phyloP scores from a whole-genome alignment of 139 green algal species.

The Astrephomene gubernaculifera region DNA sequence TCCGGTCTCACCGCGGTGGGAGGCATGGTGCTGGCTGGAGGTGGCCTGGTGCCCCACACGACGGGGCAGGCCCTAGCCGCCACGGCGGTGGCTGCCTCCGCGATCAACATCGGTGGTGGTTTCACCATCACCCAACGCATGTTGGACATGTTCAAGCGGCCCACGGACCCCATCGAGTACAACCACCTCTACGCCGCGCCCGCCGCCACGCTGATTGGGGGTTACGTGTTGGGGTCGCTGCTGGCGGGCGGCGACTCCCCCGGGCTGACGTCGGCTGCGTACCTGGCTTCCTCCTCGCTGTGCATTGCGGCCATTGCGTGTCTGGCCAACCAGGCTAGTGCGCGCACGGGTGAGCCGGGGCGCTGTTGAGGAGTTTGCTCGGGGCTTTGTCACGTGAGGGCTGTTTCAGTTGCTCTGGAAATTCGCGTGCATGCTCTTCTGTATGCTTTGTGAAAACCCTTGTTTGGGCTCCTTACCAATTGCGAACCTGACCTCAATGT shows the following conservation, averaged over 20 bases:
- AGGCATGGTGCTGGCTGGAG: slow-evolving; percentile 82
- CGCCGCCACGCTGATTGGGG: slow-evolving; percentile 59
- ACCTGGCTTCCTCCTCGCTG: slow-evolving; percentile 76
- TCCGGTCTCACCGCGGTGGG: slow-evolving; percentile 74
- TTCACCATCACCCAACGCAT: slow-evolving; percentile 93
- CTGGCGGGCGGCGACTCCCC: slow-evolving; percentile 59
- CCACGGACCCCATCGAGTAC: slow-evolving; percentile 85
- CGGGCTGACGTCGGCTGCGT: slow-evolving; percentile 77
- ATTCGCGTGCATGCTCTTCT: too few relatives aligned
- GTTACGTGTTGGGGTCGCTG: slow-evolving; percentile 54
- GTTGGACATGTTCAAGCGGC: slow-evolving; percentile 95
- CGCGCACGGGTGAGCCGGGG: slow-evolving; percentile 64
- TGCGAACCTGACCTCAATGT: too few relatives aligned
- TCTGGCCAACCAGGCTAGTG: slow-evolving; percentile 83
- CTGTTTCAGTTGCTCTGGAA: too few relatives aligned
- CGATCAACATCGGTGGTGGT: slow-evolving; percentile 92
- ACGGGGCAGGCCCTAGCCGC: slow-evolving; percentile 71
- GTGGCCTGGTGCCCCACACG: slow-evolving; percentile 72
- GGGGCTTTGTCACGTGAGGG: too few relatives aligned
- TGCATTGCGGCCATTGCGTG: slow-evolving; percentile 92
- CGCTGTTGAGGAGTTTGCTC: too few relatives aligned
- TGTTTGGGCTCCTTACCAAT: too few relatives aligned
- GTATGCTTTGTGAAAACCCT: too few relatives aligned
- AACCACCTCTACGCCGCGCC: slow-evolving; percentile 79
- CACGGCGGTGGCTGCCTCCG: slow-evolving; percentile 73